Base-by-base conservation (phyloP, 2,329 filamentous ascomycete genomes). In the Chalaropsis ovoidea region DNA sequence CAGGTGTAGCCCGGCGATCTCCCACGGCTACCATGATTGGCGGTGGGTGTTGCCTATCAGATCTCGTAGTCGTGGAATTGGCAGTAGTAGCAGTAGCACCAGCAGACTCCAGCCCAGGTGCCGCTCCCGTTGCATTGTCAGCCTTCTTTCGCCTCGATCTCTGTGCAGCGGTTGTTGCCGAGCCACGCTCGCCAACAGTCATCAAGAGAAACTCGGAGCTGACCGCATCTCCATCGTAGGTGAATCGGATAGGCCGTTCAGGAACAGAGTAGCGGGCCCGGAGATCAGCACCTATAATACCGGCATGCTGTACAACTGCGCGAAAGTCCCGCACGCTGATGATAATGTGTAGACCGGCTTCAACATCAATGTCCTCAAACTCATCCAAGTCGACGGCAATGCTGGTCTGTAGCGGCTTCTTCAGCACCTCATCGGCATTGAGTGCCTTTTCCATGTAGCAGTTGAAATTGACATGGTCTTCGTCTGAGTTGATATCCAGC, bases 301-400 rank as follows among this genome's bases (percentile, higher is more conserved):
- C 86, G 10, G 89, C 88, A 74, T 93, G 89, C 42, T 85, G 82
- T 63, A 91, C 84, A 64, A 92, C 89, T 42, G 88, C 86, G 62
- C 88, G 86, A 73, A 92, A 92, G 74, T 93, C 89, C 71, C 90
- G 91, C 72, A 93, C 88, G 70, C 85, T 89, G 71, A 92, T 88
- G 67, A 90, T 83, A 70, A 91, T 88, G 72, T 91, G 89, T 66
- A 91, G 80, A 62, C 87, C 86, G 67, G 89, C 84, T 72, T 90
- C 85, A 39, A 90, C 85, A 24, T 83, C 79, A 68, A 92, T 89
- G 63, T 86, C 82, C 66, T 89, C 85, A 71, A 93, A 93, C 70
- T 92, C 88, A 66, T 87, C 82, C 39, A 83, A 85, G 72, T 90
- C 87, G 15, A 92, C 81, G 0, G 88, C 83, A 68, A 93, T 89